phyloP scores from a whole-genome alignment of 257 asterid species.

The Euphrasia confusa region DNA sequence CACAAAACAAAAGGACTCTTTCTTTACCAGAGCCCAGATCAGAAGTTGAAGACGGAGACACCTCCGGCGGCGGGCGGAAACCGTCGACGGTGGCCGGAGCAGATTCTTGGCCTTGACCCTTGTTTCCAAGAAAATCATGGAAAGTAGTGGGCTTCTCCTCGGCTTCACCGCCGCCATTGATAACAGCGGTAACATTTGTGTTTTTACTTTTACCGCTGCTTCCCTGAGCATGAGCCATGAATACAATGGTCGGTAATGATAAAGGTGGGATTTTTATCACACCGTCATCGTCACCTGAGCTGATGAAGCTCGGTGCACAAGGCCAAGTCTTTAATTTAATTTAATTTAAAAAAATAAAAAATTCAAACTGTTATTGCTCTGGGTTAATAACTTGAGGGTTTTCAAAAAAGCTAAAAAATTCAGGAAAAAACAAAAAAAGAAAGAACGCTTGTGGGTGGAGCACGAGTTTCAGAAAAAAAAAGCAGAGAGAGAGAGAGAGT shows the following conservation, averaged over 20 bases:
- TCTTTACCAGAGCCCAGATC: slow-evolving; percentile 78
- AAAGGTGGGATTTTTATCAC: slow-evolving; percentile 25
- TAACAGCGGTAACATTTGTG: slow-evolving; percentile 10
- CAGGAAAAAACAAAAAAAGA: slow-evolving; percentile 11
- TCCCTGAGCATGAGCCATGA: slow-evolving; percentile 68
- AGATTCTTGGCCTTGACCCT: slow-evolving; percentile 42
- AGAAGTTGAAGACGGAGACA: slow-evolving; percentile 70
- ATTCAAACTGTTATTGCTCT: slow-evolving; percentile 5
- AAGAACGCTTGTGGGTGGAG: slow-evolving; percentile 26
- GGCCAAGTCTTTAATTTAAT: slow-evolving; percentile 23
- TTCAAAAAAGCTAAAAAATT: slow-evolving; percentile 26
- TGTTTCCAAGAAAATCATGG: slow-evolving; percentile 82
- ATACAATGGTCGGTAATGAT: neutral
- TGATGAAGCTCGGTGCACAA: slow-evolving; percentile 16
- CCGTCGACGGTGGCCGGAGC: slow-evolving; percentile 38
- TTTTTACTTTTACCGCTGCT: slow-evolving; percentile 31
- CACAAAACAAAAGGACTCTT: neutral
- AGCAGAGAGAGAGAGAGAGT: slow-evolving; percentile 25
- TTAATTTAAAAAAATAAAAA: neutral
- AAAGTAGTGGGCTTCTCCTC: slow-evolving; percentile 61
- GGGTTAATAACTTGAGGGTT: slow-evolving; percentile 21
- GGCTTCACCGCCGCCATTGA: slow-evolving; percentile 32
- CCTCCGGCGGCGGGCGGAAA: slow-evolving; percentile 46
- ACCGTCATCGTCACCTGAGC: slow-evolving; percentile 29
- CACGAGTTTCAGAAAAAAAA: slow-evolving; percentile 48